A percentile compares a stretch with the other conserved stretches of the same genome.
Conservation (phyloP, 257 asterid species). For the Galeopsis tetrahit region DNA sequence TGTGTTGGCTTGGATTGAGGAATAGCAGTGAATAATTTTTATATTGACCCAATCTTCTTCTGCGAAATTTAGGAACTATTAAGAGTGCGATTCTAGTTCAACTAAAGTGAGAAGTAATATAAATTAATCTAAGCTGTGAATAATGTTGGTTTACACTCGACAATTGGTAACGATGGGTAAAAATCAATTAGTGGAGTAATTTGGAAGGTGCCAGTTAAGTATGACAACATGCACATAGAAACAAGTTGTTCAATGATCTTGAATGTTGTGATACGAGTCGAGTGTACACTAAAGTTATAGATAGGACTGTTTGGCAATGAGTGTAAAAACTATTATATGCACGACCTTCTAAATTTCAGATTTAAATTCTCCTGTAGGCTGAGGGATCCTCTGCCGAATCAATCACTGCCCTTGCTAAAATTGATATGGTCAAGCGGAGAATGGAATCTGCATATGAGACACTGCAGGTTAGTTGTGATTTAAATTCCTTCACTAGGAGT, state of each 20-base stretch:
- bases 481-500: conserved; percentile 1
- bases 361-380: conserved; percentile 55
- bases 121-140: not conserved
- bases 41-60: not conserved
- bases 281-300: not conserved
- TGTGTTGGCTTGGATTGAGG: conserved; percentile 12
- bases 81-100: conserved; percentile 9
- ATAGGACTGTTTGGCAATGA: conserved; percentile 6
- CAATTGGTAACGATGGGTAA: not conserved
- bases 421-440: conserved; percentile 93
- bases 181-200: conserved; percentile 5
- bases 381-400: conserved; percentile 98
- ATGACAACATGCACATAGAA: conserved; percentile 14
- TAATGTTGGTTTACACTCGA: not conserved
- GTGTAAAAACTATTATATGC: not conserved
- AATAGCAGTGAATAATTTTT: not conserved
- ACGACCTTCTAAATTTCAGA: not conserved
- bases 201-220: conserved; percentile 26
- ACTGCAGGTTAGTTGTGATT: conserved; percentile 66
- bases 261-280: conserved; percentile 2
- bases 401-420: conserved; percentile 83
- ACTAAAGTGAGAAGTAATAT: not conserved
- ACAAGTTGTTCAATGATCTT: conserved; percentile 20
- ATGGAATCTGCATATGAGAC: conserved; percentile 99
- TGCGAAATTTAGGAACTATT: conserved; percentile 9